phyloP scores from a whole-genome alignment of 2,329 filamentous ascomycete genomes.

The Aspergillus tanneri region DNA sequence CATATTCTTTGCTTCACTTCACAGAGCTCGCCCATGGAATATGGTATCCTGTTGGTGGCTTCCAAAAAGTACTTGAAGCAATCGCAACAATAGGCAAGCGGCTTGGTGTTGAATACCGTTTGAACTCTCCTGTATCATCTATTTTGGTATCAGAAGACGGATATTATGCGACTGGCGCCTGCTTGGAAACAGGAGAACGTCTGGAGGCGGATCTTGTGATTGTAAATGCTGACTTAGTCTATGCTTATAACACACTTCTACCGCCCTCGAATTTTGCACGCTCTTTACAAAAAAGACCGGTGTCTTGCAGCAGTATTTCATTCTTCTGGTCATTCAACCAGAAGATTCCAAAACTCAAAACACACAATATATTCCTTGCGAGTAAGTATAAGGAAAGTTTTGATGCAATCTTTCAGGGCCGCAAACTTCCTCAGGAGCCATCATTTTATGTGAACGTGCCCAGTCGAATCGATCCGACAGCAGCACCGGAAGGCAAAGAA shows the following conservation, averaged over 20 bases:
- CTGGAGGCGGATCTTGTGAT: not conserved
- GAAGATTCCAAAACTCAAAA: slow-evolving; percentile 60
- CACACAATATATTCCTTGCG: slow-evolving; percentile 76
- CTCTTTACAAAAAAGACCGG: slow-evolving; percentile 43
- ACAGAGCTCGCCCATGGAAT: slow-evolving; percentile 74
- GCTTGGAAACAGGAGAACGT: not conserved
- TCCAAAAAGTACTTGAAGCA: slow-evolving; percentile 63
- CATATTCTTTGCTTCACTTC: slow-evolving; percentile 72
- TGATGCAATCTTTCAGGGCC: slow-evolving; percentile 70
- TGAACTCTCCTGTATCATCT: slow-evolving; percentile 57
- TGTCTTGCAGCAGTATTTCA: slow-evolving; percentile 70
- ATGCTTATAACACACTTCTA: not conserved
- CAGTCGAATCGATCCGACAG: slow-evolving; percentile 64
- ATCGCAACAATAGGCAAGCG: slow-evolving; percentile 63
- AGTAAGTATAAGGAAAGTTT: slow-evolving; percentile 72
- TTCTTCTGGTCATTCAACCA: slow-evolving; percentile 61
- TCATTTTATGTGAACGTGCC: slow-evolving; percentile 79
- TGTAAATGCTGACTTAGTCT: slow-evolving; percentile 2
- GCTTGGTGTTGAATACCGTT: slow-evolving; percentile 61
- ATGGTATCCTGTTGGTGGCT: slow-evolving; percentile 66
- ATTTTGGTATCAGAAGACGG: slow-evolving; percentile 56
- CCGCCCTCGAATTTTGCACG: not conserved
- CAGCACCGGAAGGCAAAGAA: slow-evolving; percentile 65
- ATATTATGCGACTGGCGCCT: not conserved
- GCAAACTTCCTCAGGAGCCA: slow-evolving; percentile 65